These are phyloP conservation scores for Alternaria ethzedia DNA, from an alignment of 2,329 filamentous ascomycete species.

Conservation along the genomic window DNA sequence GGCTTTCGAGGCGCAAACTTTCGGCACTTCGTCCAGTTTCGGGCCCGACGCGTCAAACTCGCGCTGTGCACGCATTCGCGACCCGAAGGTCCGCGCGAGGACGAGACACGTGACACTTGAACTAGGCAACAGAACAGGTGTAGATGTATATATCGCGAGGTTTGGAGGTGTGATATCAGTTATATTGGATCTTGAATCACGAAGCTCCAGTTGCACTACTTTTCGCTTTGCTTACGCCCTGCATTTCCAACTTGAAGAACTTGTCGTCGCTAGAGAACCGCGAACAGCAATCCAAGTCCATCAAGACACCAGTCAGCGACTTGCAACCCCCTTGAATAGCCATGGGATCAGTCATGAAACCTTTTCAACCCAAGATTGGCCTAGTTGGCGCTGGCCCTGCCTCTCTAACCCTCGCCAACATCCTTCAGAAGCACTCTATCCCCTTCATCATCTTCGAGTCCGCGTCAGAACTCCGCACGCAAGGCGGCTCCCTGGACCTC, in stretches of 20 bases:
- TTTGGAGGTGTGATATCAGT: neutral
- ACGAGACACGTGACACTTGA: neutral
- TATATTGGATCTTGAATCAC: neutral
- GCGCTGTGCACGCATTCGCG: neutral
- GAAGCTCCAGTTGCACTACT: neutral
- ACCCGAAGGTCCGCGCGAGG: neutral
- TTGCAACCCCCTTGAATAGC: neutral
- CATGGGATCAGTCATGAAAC: neutral
- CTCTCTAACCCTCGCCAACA: slow-evolving; percentile 60
- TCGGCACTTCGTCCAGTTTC: neutral
- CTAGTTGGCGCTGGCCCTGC: slow-evolving; percentile 50
- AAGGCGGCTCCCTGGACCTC: slow-evolving; percentile 56
- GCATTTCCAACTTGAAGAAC: neutral
- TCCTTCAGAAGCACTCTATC: slow-evolving; percentile 58
- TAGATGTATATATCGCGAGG: neutral
- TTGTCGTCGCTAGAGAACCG: neutral
- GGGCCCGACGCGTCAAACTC: neutral
- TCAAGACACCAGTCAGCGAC: neutral
- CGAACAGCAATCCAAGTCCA: neutral
- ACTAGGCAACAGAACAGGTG: neutral
- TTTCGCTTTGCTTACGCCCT: neutral
- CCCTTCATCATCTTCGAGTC: slow-evolving; percentile 58
- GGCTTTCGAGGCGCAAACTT: neutral
- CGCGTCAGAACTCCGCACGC: slow-evolving; percentile 41
- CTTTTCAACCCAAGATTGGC: slow-evolving; percentile 33